These are phyloP conservation scores for Flaveria robusta DNA, from an alignment of 129 eudicot species.

Conservation along the genomic window DNA sequence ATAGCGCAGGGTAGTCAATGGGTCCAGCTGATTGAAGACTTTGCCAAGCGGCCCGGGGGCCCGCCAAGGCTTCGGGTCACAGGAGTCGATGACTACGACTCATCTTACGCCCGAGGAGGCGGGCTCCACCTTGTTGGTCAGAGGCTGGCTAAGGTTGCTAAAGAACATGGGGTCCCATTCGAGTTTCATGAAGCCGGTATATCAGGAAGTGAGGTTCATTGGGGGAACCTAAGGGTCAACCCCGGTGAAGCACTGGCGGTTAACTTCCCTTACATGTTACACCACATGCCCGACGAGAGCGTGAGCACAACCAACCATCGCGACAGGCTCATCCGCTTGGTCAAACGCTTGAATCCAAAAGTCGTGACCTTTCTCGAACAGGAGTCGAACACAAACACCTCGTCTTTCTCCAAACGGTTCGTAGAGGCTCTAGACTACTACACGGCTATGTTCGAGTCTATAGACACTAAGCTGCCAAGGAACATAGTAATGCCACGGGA, in stretches of 20 bases:
- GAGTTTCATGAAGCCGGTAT: conserved; percentile 71
- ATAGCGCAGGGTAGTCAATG: conserved; percentile 65
- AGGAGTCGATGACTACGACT: conserved; percentile 55
- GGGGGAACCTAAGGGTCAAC: conserved; percentile 38
- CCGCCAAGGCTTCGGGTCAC: conserved; percentile 58
- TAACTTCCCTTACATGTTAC: conserved; percentile 58
- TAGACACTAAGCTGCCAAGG: conserved; percentile 48
- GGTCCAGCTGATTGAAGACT: conserved; percentile 44
- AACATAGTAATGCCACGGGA: conserved; percentile 38
- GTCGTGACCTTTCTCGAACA: conserved; percentile 62
- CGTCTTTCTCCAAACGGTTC: conserved; percentile 48
- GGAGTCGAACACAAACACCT: conserved; percentile 63
- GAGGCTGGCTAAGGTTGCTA: conserved; percentile 47
- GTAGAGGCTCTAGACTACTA: conserved; percentile 58
- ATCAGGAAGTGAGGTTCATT: conserved; percentile 48
- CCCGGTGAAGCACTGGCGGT: conserved; percentile 61
- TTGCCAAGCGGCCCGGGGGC: conserved; percentile 53
- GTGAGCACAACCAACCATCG: conserved; percentile 58
- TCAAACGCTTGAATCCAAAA: conserved; percentile 47
- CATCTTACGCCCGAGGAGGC: conserved; percentile 61
- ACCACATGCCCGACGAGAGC: conserved; percentile 73
- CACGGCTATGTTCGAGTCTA: conserved; percentile 59
- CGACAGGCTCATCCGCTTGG: conserved; percentile 50
- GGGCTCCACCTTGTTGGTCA: conserved; percentile 52
- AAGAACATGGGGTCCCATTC: conserved; percentile 61